phyloP scores from a whole-genome alignment of 257 asterid genomes.

The Solanum medicagineum region DNA sequence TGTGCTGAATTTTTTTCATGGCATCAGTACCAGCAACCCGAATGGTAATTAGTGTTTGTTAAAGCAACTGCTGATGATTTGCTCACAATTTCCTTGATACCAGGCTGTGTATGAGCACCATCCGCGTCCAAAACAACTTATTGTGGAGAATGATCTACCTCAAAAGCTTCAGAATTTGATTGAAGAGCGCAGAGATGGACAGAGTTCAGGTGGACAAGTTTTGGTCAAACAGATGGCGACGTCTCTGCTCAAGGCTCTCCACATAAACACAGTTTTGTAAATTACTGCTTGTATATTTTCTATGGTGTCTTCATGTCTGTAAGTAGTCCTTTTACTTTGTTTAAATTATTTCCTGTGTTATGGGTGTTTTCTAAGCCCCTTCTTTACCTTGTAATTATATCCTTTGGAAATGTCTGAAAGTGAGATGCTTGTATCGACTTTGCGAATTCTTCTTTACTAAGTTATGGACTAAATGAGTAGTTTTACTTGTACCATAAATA shows the following conservation, averaged over 20 bases:
- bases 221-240: slow-evolving; percentile 99
- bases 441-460: neutral
- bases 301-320: neutral
- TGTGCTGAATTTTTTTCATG: neutral
- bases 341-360: neutral
- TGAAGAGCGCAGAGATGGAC: slow-evolving; percentile 94
- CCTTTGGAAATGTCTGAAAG: neutral
- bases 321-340: neutral
- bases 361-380: neutral
- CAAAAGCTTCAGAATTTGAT: slow-evolving; percentile 82
- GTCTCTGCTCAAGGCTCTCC: slow-evolving; percentile 93
- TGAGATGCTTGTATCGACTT: neutral
- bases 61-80: neutral
- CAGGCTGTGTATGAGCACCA: slow-evolving; percentile 98
- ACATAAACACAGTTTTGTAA: slow-evolving; percentile 85
- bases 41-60: neutral
- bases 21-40: neutral
- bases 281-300: neutral
- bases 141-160: slow-evolving; percentile 91
- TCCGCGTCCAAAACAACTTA: slow-evolving; percentile 95
- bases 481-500: neutral
- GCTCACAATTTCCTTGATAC: neutral
- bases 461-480: neutral
- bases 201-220: slow-evolving; percentile 95
- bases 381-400: neutral